phyloP scores from a whole-genome alignment of 208 protist genomes.

The Leishmania tropica region DNA sequence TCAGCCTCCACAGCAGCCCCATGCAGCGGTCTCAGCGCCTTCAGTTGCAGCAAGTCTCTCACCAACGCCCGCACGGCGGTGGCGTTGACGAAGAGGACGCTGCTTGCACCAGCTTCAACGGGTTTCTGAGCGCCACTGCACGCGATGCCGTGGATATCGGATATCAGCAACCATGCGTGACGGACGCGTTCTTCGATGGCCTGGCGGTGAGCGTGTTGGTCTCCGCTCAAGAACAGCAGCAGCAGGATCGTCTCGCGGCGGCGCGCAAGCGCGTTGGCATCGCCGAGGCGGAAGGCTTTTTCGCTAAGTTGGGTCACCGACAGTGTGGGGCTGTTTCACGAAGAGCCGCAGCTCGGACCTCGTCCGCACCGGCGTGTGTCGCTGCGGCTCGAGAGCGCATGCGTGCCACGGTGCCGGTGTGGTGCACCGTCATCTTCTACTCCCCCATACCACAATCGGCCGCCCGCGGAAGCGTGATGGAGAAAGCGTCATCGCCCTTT shows the following conservation, averaged over 20 bases:
- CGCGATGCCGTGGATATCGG: background rate
- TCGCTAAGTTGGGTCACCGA: background rate
- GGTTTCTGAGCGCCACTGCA: background rate
- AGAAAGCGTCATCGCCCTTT: background rate
- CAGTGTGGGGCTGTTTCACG: background rate
- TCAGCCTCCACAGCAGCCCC: slow-evolving; percentile 1
- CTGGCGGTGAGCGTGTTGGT: background rate
- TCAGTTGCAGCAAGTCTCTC: background rate
- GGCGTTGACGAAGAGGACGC: background rate
- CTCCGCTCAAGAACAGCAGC: background rate
- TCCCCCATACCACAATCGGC: background rate
- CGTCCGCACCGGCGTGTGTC: background rate
- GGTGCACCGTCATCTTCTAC: slow-evolving; percentile 14
- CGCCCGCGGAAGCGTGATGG: background rate
- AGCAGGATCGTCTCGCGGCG: background rate
- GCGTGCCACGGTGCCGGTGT: slow-evolving; percentile 13
- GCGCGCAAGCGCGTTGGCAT: background rate
- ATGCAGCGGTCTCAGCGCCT: background rate
- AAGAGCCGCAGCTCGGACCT: background rate
- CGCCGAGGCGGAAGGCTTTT: background rate
- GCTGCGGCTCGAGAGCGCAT: slow-evolving; percentile 2
- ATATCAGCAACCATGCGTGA: background rate
- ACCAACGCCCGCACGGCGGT: background rate
- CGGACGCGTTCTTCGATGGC: slow-evolving; percentile 18
- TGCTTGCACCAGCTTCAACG: background rate